Base-by-base conservation (phyloP, 192 early-diverging fungal species). In the Backusella australiensis region DNA sequence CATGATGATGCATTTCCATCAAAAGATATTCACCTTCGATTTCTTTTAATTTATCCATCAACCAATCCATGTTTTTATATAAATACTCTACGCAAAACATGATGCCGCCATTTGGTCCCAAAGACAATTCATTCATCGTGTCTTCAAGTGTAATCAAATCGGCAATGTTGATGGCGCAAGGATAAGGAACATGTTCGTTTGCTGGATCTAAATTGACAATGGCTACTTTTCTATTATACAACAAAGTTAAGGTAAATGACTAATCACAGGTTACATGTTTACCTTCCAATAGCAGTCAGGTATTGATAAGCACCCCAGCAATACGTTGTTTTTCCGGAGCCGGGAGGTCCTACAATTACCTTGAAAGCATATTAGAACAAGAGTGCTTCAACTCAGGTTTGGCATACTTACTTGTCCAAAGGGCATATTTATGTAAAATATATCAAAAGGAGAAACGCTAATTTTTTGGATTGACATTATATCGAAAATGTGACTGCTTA, bases 131-230 rank as follows among this genome's bases (percentile, higher is more conserved):
- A 15, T 95, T 91, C 93, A 97, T 96, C 4, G 94, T 95, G 72
- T 99, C 98, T 17, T 95, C 93, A 11, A 99, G 83, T 4, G 95
- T 94, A 66, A 99, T 96, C 21, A 99, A 86, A 46, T 99, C 96
- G 36, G 90, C 82, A 42, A 99, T 93, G 76, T 96, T 92, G 21
- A 90, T 86, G 39, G 92, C 85, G 59, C 95, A 93, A 35, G 93
- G 83, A 80, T 98, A 97, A 39, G 92, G 91, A 65, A 94, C 86
- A 74, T 88, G 80, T 19, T 98, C 98, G 77, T 97, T 97, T n/a
- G 97, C 98, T 9, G 98, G 96, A 80, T 99, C 98, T 53, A 99
- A 87, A 81, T 99, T 99, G n/a, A 99, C 92, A 34, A 99, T 87
- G 17, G 95, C 90, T 6, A 95, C 91, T 69, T 91, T 89, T 78